Evolutionary conservation across 106 monocot species (phyloP).

Genomic region (Dendrobium catenatum): DNA sequence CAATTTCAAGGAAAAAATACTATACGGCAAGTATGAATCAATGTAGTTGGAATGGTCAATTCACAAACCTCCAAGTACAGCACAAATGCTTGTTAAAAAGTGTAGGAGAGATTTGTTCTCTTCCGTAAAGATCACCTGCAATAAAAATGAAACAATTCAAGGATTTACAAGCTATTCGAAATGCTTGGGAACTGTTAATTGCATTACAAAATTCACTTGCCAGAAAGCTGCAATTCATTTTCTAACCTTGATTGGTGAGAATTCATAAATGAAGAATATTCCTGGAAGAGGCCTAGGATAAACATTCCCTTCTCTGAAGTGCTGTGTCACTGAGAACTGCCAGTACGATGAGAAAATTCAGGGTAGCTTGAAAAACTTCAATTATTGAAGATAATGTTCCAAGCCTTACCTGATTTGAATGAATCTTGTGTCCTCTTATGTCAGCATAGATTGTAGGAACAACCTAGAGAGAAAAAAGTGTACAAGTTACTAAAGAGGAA

Average conservation of each 20-base stretch:
- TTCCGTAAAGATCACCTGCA: conserved; percentile 84
- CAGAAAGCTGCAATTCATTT: neutral
- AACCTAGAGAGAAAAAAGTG: conserved; percentile 43
- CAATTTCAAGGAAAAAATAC: neutral
- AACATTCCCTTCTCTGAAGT: conserved; percentile 61
- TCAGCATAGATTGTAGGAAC: conserved; percentile 92
- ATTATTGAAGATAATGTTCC: neutral
- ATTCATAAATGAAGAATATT: conserved; percentile 85
- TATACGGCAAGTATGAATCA: neutral
- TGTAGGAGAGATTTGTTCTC: conserved; percentile 81
- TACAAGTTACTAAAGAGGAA: neutral
- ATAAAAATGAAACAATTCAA: neutral
- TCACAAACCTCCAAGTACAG: conserved; percentile 78
- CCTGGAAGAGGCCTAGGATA: conserved; percentile 64
- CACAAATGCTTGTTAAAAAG: conserved; percentile 84
- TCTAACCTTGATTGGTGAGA: conserved; percentile 90
- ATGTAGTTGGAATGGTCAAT: neutral
- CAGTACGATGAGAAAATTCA: conserved; percentile 12
- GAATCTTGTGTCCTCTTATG: conserved; percentile 68
- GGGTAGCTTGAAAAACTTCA: neutral
- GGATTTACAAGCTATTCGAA: neutral
- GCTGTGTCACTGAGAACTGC: conserved; percentile 98
- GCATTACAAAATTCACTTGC: neutral
- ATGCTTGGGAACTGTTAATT: neutral
- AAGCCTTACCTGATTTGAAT: conserved; percentile 84